A percentile compares a stretch with the other conserved stretches of the same genome.
phyloP scores from a whole-genome alignment of 768 basidiomycete species.

The Rhizopogon roseolus region DNA sequence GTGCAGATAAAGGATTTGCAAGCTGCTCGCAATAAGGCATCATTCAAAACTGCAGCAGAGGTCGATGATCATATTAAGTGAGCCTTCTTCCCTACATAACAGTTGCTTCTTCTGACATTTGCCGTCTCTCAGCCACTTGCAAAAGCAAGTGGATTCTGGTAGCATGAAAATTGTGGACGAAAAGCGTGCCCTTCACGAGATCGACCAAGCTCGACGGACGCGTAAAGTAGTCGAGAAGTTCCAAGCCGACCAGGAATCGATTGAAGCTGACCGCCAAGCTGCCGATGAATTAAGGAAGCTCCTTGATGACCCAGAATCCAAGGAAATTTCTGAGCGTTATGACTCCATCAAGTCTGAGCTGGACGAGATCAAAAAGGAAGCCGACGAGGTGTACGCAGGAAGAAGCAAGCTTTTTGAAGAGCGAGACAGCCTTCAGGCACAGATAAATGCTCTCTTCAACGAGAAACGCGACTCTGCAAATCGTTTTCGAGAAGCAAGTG shows the following conservation, averaged over 20 bases:
- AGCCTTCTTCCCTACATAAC: conserved; percentile 19
- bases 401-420: conserved; percentile 85
- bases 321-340: conserved; percentile 76
- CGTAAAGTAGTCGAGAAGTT: conserved; percentile 78
- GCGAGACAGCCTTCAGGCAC: conserved; percentile 65
- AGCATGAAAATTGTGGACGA: conserved; percentile 90
- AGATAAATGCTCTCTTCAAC: conserved; percentile 66
- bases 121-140: conserved; percentile 54
- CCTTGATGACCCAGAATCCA: conserved; percentile 87
- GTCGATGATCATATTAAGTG: conserved; percentile 86
- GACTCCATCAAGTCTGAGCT: conserved; percentile 81
- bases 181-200: conserved; percentile 91
- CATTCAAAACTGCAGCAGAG: conserved; percentile 79
- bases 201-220: conserved; percentile 63
- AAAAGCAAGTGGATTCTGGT: conserved; percentile 90
- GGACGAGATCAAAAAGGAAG: conserved; percentile 79
- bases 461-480: conserved; percentile 72
- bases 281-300: conserved; percentile 79
- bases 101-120: conserved; percentile 2
- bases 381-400: conserved; percentile 78
- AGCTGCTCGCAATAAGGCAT: conserved; percentile 68
- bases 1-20: conserved; percentile 82
- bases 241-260: conserved; percentile 71
- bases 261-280: conserved; percentile 70
- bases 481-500: conserved; percentile 76